Evolutionary conservation across 352 stramenopile species (phyloP), one percentile per base, ranked within the genome.

Genomic region (Globisporangium iwayamae): DNA sequence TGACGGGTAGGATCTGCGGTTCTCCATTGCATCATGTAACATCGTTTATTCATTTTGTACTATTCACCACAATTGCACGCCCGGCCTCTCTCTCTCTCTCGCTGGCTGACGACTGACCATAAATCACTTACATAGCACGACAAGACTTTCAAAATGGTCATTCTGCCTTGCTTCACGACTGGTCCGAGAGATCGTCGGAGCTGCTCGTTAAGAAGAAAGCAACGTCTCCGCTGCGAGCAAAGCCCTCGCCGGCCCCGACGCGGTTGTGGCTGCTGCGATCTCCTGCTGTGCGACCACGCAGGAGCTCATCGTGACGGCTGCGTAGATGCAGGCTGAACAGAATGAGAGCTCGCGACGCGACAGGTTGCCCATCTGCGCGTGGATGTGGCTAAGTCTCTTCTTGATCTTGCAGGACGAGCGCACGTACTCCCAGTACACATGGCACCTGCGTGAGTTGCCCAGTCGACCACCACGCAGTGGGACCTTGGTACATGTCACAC

Each of bases 321-420:
- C 43, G 18, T 47, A 53, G 8, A 76, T 65, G 41, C 68, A 77
- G 7, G 48, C 56, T 0, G 61, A 41, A 58, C 71, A 77, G 54
- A 75, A 77, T 13, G 56, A 55, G 13, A 67, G 51, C 34, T 56
- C 58, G 46, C 72, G 67, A 16, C 54, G 50, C 9, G 65, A 14
- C 34, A 76, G n/a, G 10, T 62, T 69, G 1, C 51, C 56, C 28
- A 61, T 53, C 18, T 57, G 39, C 5, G 67, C 51, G 36, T 63
- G 51, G 13, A 74, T 28, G 13, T 66, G 39, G 16, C 60, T 67
- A 45, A 77, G 56, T 20, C 32, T 55, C 51, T 74, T 77, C 57
- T 70, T 74, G 39, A 74, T 45, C 11, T 57, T 57, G 18, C 67
- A 77, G 7, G 67, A 58, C 43, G 67, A 55, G 65, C 67, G 74